Evolutionary conservation across 2,329 filamentous ascomycete genomes (phyloP).

Genomic region (Nemania serpens): DNA sequence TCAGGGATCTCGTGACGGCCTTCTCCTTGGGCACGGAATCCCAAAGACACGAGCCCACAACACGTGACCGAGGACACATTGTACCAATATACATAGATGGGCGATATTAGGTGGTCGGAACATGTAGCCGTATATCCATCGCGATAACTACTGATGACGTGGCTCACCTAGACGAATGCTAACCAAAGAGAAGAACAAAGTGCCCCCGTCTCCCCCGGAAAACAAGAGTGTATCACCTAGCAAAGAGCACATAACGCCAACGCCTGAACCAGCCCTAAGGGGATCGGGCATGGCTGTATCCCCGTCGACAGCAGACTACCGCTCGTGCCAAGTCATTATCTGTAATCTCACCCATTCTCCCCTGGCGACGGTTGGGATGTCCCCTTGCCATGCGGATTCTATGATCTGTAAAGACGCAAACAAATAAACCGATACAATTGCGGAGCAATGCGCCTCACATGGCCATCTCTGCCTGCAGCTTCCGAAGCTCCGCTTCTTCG

Average conservation of each 20-base stretch:
- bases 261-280: conserved; percentile 31
- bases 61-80: neutral
- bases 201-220: conserved; percentile 17
- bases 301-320: conserved; percentile 9
- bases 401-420: conserved; percentile 28
- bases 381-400: conserved; percentile 23
- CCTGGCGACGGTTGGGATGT: conserved; percentile 9
- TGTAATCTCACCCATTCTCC: conserved; percentile 19
- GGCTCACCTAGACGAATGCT: conserved; percentile 26
- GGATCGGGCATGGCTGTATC: conserved; percentile 10
- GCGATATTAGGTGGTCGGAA: conserved; percentile 14
- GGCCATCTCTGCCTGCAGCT: conserved; percentile 95
- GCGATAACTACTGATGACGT: conserved; percentile 19
- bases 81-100: neutral
- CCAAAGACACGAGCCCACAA: neutral
- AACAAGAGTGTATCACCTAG: conserved; percentile 33
- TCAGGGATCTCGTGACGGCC: neutral
- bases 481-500: conserved; percentile 92
- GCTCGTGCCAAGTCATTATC: conserved; percentile 15
- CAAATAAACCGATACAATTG: conserved; percentile 16
- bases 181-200: conserved; percentile 15
- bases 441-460: conserved; percentile 63
- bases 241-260: conserved; percentile 39
- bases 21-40: neutral
- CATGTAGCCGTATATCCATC: conserved; percentile 26